These are phyloP conservation scores for Quercus engelmannii DNA, from an alignment of 306 rosid species.

Conservation along the genomic window DNA sequence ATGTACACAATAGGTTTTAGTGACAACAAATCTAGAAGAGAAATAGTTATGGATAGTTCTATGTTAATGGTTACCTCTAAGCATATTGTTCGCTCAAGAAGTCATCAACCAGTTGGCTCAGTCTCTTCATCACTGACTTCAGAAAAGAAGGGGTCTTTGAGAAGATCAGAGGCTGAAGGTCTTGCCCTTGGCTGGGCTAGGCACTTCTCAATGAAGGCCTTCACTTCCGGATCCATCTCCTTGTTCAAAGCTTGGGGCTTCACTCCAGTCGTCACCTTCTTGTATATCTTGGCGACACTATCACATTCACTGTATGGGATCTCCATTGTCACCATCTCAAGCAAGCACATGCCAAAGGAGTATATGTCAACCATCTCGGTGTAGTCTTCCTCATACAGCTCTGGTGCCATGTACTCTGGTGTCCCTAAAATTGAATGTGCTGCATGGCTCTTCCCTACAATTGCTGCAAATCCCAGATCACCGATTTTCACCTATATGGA, in stretches of 20 bases:
- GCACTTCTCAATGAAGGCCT: slow-evolving; percentile 77
- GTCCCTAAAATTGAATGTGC: slow-evolving; percentile 91
- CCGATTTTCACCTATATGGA: slow-evolving; percentile 70
- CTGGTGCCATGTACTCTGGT: slow-evolving; percentile 95
- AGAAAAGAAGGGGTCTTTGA: slow-evolving; percentile 72
- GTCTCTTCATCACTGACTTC: slow-evolving; percentile 50
- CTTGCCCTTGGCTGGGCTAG: slow-evolving; percentile 82
- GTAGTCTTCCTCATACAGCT: slow-evolving; percentile 89
- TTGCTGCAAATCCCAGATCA: slow-evolving; percentile 89
- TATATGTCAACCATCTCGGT: slow-evolving; percentile 97
- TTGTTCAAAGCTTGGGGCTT: slow-evolving; percentile 64
- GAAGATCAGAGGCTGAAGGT: slow-evolving; percentile 85
- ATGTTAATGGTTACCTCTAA: background rate
- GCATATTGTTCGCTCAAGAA: background rate
- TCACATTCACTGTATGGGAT: slow-evolving; percentile 94
- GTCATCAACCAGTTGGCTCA: slow-evolving; percentile 18
- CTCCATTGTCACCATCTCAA: slow-evolving; percentile 90
- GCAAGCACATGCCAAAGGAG: slow-evolving; percentile 92
- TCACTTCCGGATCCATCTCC: slow-evolving; percentile 61
- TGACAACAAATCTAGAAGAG: slow-evolving; percentile 8
- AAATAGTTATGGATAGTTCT: background rate
- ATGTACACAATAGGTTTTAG: slow-evolving; percentile 6
- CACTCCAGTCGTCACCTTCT: slow-evolving; percentile 67
- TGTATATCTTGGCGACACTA: slow-evolving; percentile 79
- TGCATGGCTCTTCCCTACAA: slow-evolving; percentile 74